Evolutionary conservation across 2,329 filamentous ascomycete species (phyloP).

Genomic region (Colletotrichum sidae): DNA sequence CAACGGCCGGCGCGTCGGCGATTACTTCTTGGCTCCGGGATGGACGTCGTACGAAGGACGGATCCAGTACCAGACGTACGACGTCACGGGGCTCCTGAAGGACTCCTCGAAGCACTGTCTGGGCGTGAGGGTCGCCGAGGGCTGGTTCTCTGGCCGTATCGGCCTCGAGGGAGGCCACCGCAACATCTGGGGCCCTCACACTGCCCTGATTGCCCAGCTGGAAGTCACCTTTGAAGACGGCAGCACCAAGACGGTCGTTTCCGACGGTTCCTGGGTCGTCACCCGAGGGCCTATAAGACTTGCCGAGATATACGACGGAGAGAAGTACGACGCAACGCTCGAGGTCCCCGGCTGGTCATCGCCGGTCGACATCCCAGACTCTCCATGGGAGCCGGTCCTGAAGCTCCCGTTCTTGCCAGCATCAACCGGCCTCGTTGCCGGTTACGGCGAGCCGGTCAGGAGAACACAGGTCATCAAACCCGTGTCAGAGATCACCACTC

Average conservation of each 20-base stretch:
- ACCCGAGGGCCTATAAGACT: slow-evolving; percentile 20
- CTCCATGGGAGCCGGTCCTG: not conserved
- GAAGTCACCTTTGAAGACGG: slow-evolving; percentile 26
- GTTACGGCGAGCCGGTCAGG: slow-evolving; percentile 26
- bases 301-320: slow-evolving; percentile 37
- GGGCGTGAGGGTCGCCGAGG: slow-evolving; percentile 56
- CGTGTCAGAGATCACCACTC: slow-evolving; percentile 43
- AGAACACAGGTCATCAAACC: slow-evolving; percentile 45
- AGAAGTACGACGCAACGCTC: slow-evolving; percentile 32
- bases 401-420: not conserved
- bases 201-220: slow-evolving; percentile 11
- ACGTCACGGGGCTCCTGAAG: slow-evolving; percentile 51
- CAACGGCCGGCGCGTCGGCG: slow-evolving; percentile 56
- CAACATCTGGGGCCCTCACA: slow-evolving; percentile 42
- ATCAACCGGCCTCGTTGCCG: slow-evolving; percentile 4
- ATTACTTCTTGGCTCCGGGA: slow-evolving; percentile 59
- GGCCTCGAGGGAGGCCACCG: slow-evolving; percentile 34
- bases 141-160: slow-evolving; percentile 55
- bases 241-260: not conserved
- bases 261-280: slow-evolving; percentile 11
- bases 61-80: slow-evolving; percentile 64
- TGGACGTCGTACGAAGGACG: slow-evolving; percentile 64
- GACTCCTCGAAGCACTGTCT: slow-evolving; percentile 50
- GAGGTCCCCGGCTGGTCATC: slow-evolving; percentile 23
- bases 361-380: not conserved